Percentiles rank a stretch among this genome's conserved stretches.
phyloP scores from a whole-genome alignment of 1,139 yeast species.

The Suhomyces bolitotheri region DNA sequence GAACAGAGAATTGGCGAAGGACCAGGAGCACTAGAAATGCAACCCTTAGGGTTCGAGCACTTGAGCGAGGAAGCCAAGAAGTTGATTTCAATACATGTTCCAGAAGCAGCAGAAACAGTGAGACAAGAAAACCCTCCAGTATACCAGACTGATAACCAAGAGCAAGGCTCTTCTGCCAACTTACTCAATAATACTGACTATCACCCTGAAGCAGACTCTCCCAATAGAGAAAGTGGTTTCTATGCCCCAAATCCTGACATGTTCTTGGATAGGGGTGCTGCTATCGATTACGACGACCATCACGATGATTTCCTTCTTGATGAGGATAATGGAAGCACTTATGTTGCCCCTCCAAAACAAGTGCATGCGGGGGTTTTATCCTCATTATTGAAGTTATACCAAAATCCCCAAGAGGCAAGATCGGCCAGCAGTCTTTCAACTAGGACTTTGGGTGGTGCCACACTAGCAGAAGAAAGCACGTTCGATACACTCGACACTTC shows the following conservation, averaged over 20 bases:
- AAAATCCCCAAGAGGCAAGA: constrained; percentile 36
- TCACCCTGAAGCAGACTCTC: constrained; percentile 10
- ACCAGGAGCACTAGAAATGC: constrained; percentile 34
- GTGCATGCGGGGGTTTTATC: constrained; percentile 86
- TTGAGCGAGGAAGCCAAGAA: constrained; percentile 45
- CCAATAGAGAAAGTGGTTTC: constrained; percentile 18
- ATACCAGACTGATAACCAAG: constrained; percentile 3
- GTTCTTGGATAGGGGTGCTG: constrained; percentile 34
- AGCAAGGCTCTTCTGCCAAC: constrained; percentile 12
- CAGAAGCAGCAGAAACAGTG: constrained; percentile 18
- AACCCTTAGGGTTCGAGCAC: constrained; percentile 34
- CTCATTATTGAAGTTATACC: constrained; percentile 68
- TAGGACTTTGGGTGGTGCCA: constrained; percentile 19
- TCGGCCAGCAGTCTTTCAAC: constrained; percentile 27
- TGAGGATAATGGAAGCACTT: constrained; percentile 46
- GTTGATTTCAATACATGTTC: constrained; percentile 40
- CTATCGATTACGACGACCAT: constrained; percentile 31
- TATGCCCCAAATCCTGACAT: constrained; percentile 52
- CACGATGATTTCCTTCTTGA: constrained; percentile 37
- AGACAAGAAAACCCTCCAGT: constrained; percentile 2
- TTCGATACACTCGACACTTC: constrained; percentile 9
- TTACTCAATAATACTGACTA: constrained; percentile 13
- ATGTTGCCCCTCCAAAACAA: constrained; percentile 67
- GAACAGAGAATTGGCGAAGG: constrained; percentile 26
- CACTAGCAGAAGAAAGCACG: constrained; percentile 20